Percentiles rank a stretch among this genome's conserved stretches.
Conservation (phyloP, 2,329 filamentous ascomycete genomes). For the Lachnellula occidentalis region DNA sequence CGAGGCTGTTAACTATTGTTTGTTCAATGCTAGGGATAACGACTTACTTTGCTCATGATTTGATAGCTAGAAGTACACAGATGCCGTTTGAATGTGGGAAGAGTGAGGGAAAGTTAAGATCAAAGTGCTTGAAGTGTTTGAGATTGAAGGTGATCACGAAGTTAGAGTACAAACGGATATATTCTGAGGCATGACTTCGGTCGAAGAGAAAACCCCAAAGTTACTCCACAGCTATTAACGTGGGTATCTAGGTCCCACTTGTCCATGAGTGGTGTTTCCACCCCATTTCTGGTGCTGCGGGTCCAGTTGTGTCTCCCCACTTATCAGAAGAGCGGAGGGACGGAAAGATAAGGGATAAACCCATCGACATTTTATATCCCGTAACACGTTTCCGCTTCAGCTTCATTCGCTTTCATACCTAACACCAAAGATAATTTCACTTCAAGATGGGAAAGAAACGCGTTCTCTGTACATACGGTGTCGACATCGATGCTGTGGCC, state of each 20-base stretch:
- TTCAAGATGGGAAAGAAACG: slow-evolving; percentile 42
- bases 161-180: too few species aligned
- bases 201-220: too few species aligned
- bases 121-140: too few species aligned
- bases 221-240: too few species aligned
- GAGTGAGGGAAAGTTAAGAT: not conserved
- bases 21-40: not conserved
- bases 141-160: too few species aligned
- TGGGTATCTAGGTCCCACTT: too few species aligned
- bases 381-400: not conserved
- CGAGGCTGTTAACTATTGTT: not conserved
- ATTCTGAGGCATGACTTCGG: too few species aligned
- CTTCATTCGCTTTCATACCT: not conserved
- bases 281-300: too few species aligned
- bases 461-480: slow-evolving; percentile 56
- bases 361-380: too few species aligned
- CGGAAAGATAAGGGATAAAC: not conserved
- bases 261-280: too few species aligned
- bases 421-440: not conserved
- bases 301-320: not conserved
- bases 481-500: slow-evolving; percentile 71
- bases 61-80: not conserved
- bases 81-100: not conserved
- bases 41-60: not conserved
- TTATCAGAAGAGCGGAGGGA: not conserved